Percentiles rank a stretch among this genome's conserved stretches.
Evolutionary conservation across 441 rosid genomes (phyloP).

Genomic region (Erodium chrysanthum): DNA sequence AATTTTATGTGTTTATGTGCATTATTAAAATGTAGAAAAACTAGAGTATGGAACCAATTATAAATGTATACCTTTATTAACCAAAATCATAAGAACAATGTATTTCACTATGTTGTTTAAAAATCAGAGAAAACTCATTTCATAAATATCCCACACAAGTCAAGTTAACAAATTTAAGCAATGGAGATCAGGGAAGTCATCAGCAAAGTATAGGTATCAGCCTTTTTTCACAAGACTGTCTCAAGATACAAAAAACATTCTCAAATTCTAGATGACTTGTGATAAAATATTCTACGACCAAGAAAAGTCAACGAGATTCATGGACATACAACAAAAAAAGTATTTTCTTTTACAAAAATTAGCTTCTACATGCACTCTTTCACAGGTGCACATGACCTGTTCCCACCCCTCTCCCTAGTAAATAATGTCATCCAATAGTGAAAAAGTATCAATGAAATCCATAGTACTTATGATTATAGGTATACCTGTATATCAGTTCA

Average conservation of each 20-base stretch:
- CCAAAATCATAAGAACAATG: not conserved
- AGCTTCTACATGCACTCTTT: too few species aligned
- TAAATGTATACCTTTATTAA: not conserved
- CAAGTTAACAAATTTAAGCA: not conserved
- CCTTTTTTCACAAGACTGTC: not conserved
- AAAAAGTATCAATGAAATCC: not conserved
- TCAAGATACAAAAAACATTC: too few species aligned
- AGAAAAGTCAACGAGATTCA: too few species aligned
- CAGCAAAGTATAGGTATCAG: not conserved
- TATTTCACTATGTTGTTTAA: not conserved
- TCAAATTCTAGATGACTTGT: too few species aligned
- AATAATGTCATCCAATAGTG: too few species aligned
- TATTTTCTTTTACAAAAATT: too few species aligned
- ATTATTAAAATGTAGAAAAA: not conserved
- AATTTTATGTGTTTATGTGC: not conserved
- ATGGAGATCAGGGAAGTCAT: not conserved
- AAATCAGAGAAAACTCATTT: not conserved
- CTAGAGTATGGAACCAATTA: not conserved
- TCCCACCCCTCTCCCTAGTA: too few species aligned
- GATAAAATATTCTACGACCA: too few species aligned
- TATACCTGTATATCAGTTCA: conserved; percentile 72
- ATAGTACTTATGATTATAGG: not conserved
- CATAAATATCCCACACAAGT: not conserved
- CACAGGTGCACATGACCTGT: too few species aligned
- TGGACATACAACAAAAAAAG: too few species aligned